Conservation (phyloP, 2,329 filamentous ascomycete species). For the Aureobasidium sp. region DNA sequence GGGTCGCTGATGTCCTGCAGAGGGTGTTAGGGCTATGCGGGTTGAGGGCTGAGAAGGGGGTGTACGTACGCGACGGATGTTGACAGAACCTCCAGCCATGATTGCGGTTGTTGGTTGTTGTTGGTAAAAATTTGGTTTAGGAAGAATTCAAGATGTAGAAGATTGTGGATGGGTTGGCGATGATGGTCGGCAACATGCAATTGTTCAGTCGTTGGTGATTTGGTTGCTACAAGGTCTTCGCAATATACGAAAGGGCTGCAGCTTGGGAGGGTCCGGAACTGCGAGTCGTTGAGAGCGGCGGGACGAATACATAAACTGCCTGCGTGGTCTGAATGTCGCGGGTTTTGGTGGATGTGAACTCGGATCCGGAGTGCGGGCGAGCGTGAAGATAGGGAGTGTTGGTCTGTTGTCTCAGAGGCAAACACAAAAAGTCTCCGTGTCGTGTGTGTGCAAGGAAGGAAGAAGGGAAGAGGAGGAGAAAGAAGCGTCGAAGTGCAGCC, state of each 20-base stretch:
- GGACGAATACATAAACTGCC: slow-evolving; percentile 96
- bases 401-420: slow-evolving; percentile 10
- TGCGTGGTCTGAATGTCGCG: slow-evolving; percentile 14
- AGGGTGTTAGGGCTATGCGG: slow-evolving; percentile 14
- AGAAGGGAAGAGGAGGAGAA: neutral
- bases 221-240: slow-evolving; percentile 87
- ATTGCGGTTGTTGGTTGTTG: slow-evolving; percentile 42
- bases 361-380: slow-evolving; percentile 5
- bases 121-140: slow-evolving; percentile 15
- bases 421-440: slow-evolving; percentile 2
- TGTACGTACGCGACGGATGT: slow-evolving; percentile 65
- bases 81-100: slow-evolving; percentile 78
- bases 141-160: slow-evolving; percentile 13
- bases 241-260: slow-evolving; percentile 94
- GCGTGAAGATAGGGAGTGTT: neutral
- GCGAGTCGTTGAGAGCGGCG: slow-evolving; percentile 88
- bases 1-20: slow-evolving; percentile 77
- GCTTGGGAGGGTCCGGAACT: slow-evolving; percentile 88
- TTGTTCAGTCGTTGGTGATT: slow-evolving; percentile 76
- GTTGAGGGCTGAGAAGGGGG: neutral
- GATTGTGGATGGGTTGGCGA: slow-evolving; percentile 39
- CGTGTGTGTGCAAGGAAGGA: neutral
- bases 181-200: slow-evolving; percentile 36
- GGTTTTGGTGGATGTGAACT: slow-evolving; percentile 9
- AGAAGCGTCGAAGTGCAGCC: neutral